Evolutionary conservation across 1,139 yeast species (phyloP), one percentile per base, ranked within the genome.

Genomic region (Dujonia santamariae): DNA sequence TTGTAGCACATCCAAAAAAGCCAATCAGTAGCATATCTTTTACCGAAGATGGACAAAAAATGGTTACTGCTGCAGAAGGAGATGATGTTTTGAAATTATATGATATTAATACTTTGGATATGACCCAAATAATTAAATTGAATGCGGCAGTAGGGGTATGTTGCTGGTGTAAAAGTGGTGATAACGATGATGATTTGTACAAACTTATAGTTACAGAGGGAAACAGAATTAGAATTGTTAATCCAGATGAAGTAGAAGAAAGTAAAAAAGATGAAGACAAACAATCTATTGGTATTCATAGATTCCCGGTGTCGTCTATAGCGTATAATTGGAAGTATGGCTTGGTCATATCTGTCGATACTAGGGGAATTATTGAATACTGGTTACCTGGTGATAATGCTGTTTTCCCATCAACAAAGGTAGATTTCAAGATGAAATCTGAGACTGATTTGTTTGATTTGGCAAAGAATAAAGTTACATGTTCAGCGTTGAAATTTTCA

Each of bases 391-490:
- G 32, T 1, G 37, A 41, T 2, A 9, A 3, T 3, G 34, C 30
- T 14, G 39, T 38, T 4, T 14, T 40, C 15, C 50, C 47, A 7
- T 2, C 41, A 36, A 19, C 59, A 54, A 25, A 25, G 5, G 47
- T 54, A 8, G 44, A 45, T 8, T 70, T 68, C 48, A 53, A 57
- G 26, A 48, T 54, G 45, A 72, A 72, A 41, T 57, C 71, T 15
- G 54, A 59, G 30, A 72, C 78, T 0, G 67, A 68, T 40, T 47
- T 72, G 27, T 64, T 65, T 40, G 64, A 61, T 16, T 50, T 69
- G 34, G 56, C 64, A 4, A 47, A 45, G 30, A 38, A 26, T 17
- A 48, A 44, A 17, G 15, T 13, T 9, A 5, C 23, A 4, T 9
- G 19, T 14, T 6, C 8, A 9, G 8, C 8, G 20, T 18, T 30